Evolutionary conservation across 345 rosid genomes (phyloP).

Genomic region (Rubroshorea leprosula): DNA sequence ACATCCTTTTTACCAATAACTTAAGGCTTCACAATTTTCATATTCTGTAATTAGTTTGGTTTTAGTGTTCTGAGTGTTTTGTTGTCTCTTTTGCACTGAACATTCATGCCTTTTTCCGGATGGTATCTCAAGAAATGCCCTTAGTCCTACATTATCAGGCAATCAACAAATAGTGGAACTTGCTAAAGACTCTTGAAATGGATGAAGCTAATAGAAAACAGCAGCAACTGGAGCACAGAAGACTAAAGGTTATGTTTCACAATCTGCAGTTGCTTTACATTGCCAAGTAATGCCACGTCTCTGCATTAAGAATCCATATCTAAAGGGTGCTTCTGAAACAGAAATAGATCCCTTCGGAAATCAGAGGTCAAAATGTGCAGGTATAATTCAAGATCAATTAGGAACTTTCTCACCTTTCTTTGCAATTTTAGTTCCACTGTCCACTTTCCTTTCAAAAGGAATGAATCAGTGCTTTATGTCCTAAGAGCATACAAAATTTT

Average conservation of each 20-base stretch:
- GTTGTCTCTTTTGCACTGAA: constrained; percentile 3
- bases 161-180: constrained; percentile 39
- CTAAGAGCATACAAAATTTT: neutral
- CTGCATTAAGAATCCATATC: constrained; percentile 83
- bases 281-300: constrained; percentile 91
- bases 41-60: neutral
- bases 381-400: constrained; percentile 25
- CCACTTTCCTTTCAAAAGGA: neutral
- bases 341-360: constrained; percentile 60
- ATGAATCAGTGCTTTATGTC: neutral
- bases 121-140: constrained; percentile 29
- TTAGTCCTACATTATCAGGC: constrained; percentile 40
- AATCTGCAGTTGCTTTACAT: constrained; percentile 78
- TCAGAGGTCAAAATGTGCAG: constrained; percentile 88
- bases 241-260: constrained; percentile 57
- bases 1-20: no score
- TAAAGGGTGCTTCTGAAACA: constrained; percentile 41
- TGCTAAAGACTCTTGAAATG: constrained; percentile 31
- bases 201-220: constrained; percentile 43
- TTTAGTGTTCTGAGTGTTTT: neutral
- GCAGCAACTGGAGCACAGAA: constrained; percentile 28
- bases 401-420: no score
- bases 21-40: no score
- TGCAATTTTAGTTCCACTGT: neutral
- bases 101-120: constrained; percentile 24